Evolutionary conservation across 495 filamentous ascomycete genomes (phyloP).

Genomic region (Chaetomium fimeti): DNA sequence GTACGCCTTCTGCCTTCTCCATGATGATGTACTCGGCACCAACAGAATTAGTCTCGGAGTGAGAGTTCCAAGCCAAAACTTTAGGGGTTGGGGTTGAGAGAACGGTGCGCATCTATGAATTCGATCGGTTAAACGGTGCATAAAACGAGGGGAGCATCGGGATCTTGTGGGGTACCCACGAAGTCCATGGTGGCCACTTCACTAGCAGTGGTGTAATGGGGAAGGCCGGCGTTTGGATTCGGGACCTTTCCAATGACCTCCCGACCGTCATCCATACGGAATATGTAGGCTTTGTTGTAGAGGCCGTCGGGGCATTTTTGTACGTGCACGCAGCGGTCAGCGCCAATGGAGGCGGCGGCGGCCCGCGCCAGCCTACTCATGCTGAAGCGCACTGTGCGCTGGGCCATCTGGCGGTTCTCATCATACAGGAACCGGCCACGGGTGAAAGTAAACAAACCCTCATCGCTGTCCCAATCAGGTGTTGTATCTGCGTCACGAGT

Average conservation of each 20-base stretch:
- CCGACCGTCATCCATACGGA: constrained; percentile 6
- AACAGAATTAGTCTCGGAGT: neutral
- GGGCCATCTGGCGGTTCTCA: neutral
- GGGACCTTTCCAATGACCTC: constrained; percentile 4
- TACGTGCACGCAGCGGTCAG: neutral
- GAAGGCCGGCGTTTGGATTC: neutral
- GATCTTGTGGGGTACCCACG: neutral
- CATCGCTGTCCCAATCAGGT: neutral
- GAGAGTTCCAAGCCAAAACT: constrained; percentile 3
- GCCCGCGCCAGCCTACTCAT: constrained; percentile 5
- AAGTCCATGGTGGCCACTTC: constrained; percentile 8
- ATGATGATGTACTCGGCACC: constrained; percentile 13
- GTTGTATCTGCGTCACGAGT: neutral
- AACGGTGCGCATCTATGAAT: neutral
- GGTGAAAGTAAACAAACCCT: constrained; percentile 4
- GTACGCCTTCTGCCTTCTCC: constrained; percentile 6
- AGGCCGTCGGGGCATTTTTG: constrained; percentile 12
- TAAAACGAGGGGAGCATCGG: neutral
- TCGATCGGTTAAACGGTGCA: neutral
- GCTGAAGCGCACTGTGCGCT: neutral
- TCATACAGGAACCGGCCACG: constrained; percentile 2
- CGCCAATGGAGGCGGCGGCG: neutral
- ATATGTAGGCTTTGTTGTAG: constrained; percentile 9
- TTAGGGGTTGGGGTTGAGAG: neutral
- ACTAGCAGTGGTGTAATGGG: constrained; percentile 1